Evolutionary conservation across 163 green algal species (phyloP).

Genomic region (Chloroidium sp.): DNA sequence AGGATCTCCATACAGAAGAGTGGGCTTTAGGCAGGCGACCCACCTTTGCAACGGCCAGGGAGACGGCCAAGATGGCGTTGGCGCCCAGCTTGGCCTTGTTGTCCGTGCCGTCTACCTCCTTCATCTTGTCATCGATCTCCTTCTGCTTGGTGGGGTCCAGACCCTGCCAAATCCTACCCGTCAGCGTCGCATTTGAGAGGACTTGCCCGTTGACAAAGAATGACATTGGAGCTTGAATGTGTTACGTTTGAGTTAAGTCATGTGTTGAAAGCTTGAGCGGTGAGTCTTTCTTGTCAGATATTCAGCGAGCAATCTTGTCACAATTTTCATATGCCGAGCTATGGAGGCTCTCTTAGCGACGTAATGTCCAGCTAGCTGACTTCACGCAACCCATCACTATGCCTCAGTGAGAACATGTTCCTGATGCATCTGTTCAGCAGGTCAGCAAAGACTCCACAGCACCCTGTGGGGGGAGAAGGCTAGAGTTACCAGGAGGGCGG

Average conservation of each 20-base stretch:
- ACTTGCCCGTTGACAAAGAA: background rate
- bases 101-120: conserved; percentile 90
- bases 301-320: too few relatives aligned
- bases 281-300: too few relatives aligned
- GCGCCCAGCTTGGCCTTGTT: conserved; percentile 98
- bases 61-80: conserved; percentile 98
- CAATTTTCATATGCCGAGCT: too few relatives aligned
- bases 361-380: too few relatives aligned
- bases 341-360: too few relatives aligned
- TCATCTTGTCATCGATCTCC: conserved; percentile 92
- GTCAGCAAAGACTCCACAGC: background rate
- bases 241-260: background rate
- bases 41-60: conserved; percentile 83
- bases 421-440: background rate
- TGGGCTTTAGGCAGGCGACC: too few relatives aligned
- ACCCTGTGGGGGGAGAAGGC: background rate
- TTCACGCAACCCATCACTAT: too few relatives aligned
- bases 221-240: background rate
- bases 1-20: too few relatives aligned
- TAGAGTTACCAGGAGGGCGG: conserved; percentile 62
- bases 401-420: too few relatives aligned
- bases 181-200: background rate
- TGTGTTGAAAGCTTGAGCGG: background rate
- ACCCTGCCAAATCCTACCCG: conserved; percentile 33
- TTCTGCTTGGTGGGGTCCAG: conserved; percentile 91